These are phyloP conservation scores for Aaosphaeria arxii DNA, from an alignment of 2,329 filamentous ascomycete species.

Conservation along the genomic window DNA sequence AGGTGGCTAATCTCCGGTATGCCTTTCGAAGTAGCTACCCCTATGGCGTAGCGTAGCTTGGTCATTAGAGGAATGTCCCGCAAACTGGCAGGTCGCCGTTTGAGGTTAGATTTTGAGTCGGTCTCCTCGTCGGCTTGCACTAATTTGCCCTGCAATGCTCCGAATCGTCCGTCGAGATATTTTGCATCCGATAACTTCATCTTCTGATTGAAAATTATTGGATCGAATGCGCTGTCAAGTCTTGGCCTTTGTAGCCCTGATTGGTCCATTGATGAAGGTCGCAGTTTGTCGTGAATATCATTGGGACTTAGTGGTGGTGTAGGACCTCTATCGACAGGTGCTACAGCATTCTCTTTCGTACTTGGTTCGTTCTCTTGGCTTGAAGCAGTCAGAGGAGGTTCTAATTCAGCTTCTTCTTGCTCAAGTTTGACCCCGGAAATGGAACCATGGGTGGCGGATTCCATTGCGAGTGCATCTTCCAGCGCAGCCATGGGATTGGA, in stretches of 20 bases:
- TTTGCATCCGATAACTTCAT: slow-evolving; percentile 51
- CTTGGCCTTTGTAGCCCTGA: slow-evolving; percentile 7
- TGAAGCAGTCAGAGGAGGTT: not conserved
- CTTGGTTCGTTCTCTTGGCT: not conserved
- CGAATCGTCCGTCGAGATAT: slow-evolving; percentile 51
- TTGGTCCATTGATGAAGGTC: slow-evolving; percentile 36
- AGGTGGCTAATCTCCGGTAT: slow-evolving; percentile 15
- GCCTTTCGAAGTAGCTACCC: slow-evolving; percentile 16
- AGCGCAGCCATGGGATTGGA: slow-evolving; percentile 26
- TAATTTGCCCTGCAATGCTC: slow-evolving; percentile 13
- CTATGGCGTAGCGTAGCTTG: slow-evolving; percentile 28
- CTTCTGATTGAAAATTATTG: slow-evolving; percentile 50
- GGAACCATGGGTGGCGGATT: slow-evolving; percentile 1
- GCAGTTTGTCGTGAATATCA: slow-evolving; percentile 45
- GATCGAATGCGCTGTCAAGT: slow-evolving; percentile 47
- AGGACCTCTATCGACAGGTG: slow-evolving; percentile 9
- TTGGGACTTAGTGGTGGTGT: slow-evolving; percentile 42
- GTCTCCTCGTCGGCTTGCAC: slow-evolving; percentile 1
- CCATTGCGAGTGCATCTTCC: slow-evolving; percentile 23
- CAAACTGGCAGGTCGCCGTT: slow-evolving; percentile 16
- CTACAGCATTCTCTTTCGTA: not conserved
- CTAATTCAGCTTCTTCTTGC: not conserved
- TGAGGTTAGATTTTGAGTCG: not conserved
- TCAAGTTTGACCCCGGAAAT: not conserved
- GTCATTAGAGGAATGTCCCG: slow-evolving; percentile 27